Evolutionary conservation across 2,329 filamentous ascomycete species (phyloP), one percentile per base, ranked within the genome.

Genomic region (Talaromyces pinophilus): DNA sequence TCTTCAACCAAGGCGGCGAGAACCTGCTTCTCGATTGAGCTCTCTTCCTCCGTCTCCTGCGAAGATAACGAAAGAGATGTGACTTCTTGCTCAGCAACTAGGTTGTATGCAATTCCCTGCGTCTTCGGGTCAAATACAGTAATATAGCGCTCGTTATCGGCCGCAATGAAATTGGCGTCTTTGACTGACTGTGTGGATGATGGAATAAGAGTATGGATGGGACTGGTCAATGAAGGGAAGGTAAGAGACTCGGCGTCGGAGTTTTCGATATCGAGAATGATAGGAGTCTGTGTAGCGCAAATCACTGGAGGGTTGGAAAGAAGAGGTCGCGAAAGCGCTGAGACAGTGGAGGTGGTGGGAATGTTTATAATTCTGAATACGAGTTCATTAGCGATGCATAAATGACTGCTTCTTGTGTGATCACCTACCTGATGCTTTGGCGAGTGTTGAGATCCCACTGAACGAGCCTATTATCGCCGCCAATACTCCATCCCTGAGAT

Each of bases 401-500:
- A 33, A 40, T 7, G 15, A 33, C 50, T 67, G 59, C 44, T 52
- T 46, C 17, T 33, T 22, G 5, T n/a, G 46, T 17, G 50, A 4
- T 55, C 3, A 38, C 71, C 68, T 76, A 84, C 83, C 80, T 79
- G 65, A 79, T 75, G 60, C 74, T 77, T 68, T 78, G 74, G 64
- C 79, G 78, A 25, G 76, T 81, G 69, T 72, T 75, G 64, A 85
- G 71, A 74, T 85, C 81, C 83, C 83, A 85, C 69, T 84, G 82
- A 25, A 84, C 78, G 59, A 85, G 76, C 70, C 81, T 84, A 67
- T 81, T 82, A 73, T 85, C 83, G 60, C 80, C 81, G 59, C 83
- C 83, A 66, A 84, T 80, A 77, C 83, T 85, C 83, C 83, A 85
- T n/a, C 78, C 83, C 69, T 82, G 80, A 25, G 76, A 71, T 63